Evolutionary conservation across 352 stramenopile genomes (phyloP).

Genomic region (Peronospora tabacina): DNA sequence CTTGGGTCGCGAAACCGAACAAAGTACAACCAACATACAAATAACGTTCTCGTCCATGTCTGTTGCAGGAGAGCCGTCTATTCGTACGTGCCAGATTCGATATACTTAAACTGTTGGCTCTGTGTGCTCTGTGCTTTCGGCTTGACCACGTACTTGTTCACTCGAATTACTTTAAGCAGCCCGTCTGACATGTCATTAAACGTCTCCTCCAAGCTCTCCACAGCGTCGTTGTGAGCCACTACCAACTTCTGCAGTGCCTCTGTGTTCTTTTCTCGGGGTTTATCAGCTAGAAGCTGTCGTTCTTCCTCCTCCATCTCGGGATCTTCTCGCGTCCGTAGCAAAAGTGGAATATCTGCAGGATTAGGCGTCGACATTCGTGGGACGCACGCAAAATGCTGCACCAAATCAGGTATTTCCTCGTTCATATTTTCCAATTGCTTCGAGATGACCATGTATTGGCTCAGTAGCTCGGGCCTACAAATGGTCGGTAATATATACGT

Average conservation of each 20-base stretch:
- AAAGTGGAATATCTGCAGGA: slow-evolving; percentile 61
- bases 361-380: slow-evolving; percentile 79
- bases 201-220: slow-evolving; percentile 74
- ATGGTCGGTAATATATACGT: not conserved
- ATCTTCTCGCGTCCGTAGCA: slow-evolving; percentile 76
- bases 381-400: slow-evolving; percentile 81
- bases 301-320: slow-evolving; percentile 82
- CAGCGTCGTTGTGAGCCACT: slow-evolving; percentile 55
- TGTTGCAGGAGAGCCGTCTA: slow-evolving; percentile 6
- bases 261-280: slow-evolving; percentile 52
- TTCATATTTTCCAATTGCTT: slow-evolving; percentile 88
- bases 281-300: slow-evolving; percentile 62
- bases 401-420: slow-evolving; percentile 75
- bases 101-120: slow-evolving; percentile 77
- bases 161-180: slow-evolving; percentile 71
- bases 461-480: slow-evolving; percentile 64
- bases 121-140: slow-evolving; percentile 71
- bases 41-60: slow-evolving; percentile 3
- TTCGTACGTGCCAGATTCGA: slow-evolving; percentile 72
- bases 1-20: slow-evolving; percentile 9
- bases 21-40: slow-evolving; percentile 21
- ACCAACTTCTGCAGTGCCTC: slow-evolving; percentile 64
- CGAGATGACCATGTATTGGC: slow-evolving; percentile 82
- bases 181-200: slow-evolving; percentile 82
- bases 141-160: slow-evolving; percentile 84